Base-by-base conservation (phyloP, 495 filamentous ascomycete genomes). In the Penicillium longicatenatum region DNA sequence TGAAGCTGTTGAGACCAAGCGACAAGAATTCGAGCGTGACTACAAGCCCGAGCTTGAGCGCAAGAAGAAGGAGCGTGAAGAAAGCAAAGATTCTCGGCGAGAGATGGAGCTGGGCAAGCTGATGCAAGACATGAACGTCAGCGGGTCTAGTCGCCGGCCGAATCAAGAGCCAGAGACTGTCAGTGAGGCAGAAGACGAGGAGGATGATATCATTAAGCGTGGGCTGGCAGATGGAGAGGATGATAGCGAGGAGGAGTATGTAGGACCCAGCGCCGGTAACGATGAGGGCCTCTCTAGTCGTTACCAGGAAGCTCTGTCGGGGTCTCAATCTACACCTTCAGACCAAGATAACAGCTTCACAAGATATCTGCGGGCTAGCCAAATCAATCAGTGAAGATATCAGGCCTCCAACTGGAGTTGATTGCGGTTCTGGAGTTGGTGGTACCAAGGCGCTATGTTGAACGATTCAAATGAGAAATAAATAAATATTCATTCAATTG, bases 81-180 rank as follows among this genome's bases (percentile, higher is more conserved):
- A 88, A 57, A 80, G 81, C 51, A 93, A 92, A 75, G 74, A 81
- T 21, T 81, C 84, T 55, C 76, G 79, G 54, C 79, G 90, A 35
- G 85, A 96, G 66, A 81, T 88, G 65, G 93, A 98, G 67, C 75
- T 98, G 39, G 87, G 89, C 22, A 91, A 89, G 79, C 78, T 98
- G 72, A 97, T 99, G 93, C 89, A 88, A 67, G 94, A 93, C 60
- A 93, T 99, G 90, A 82, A 84, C 31, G 88, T 98, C 62, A 78
- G 81, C 17, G 78, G 79, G 6, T 70, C 76, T n/a, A 69, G 68
- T 12, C 61, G 62, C 37, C 67, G 67, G 50, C 68, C 67, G 24
- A 58, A 52, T 21, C 60, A 64, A 52, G 74, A 73, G 39, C 64
- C 74, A 21, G 80, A 80, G 59, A 82, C 80, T 37, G 72, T 82